Evolutionary conservation across 768 basidiomycete genomes (phyloP), one percentile per base, ranked within the genome.

Genomic region (Lentinula sp.): DNA sequence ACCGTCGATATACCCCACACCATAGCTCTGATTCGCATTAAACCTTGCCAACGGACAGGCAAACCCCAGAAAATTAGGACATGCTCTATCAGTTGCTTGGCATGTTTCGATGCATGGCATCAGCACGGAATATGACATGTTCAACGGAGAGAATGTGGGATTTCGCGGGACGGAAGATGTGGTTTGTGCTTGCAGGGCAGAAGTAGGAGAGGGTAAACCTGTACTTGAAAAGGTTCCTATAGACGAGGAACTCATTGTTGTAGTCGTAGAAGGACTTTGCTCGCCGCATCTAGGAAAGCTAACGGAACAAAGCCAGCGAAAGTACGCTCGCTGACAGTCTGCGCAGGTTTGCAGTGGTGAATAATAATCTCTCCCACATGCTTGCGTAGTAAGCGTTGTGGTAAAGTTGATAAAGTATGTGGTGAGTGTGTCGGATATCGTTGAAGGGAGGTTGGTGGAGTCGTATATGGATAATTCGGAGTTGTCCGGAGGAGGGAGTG

Each of bases 21-120:
- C 91, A 66, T 93, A 93, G 69, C 87, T 91, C 46, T 70, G 70
- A 4, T 72, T 78, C 0, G 90, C 90, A 61, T 87, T 90, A 66
- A 87, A 87, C 39, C 71, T 66, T 53, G 73, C 67, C 12, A 78
- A 66, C 2, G 91, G 93, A 64, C 93, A 94, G 62, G 73, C 72
- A 73, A 91, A 89, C 2, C 82, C 80, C 9, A 95, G 64, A 66
- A 91, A 85, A 33, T 77, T 77, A 4, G 93, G 93, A 69, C 93
- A 95, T 10, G 90, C 82, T 32, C 93, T 82, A 64, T 90, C 87
- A 23, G 82, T 85, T 0, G 81, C 79, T 16, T 83, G 79, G 73
- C 93, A 95, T 35, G 81, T 83, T 73, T 93, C 93, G 9, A 92
- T 73, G 69, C 92, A 94, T 2, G 93, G 92, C 37, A 90, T 74